phyloP scores from a whole-genome alignment of 169 alveolate genomes.

The Pseudocohnilembus persalinus region DNA sequence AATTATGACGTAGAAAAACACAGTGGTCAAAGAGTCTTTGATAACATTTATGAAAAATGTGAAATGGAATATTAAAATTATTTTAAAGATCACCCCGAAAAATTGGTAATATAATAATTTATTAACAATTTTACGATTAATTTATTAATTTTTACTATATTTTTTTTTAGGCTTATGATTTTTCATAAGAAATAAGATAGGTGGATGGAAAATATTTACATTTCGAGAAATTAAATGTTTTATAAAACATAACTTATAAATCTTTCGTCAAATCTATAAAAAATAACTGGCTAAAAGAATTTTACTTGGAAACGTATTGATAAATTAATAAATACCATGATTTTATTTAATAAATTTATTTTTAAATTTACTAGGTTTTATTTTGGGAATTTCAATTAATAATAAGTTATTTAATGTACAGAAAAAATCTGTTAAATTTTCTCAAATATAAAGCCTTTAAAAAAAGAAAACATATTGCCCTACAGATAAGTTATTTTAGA shows the following conservation, averaged over 20 bases:
- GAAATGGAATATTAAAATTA: not conserved
- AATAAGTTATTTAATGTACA: not conserved
- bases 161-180: not conserved
- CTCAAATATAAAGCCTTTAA: not conserved
- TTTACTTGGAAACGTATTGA: not conserved
- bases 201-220: not conserved
- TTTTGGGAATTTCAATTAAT: not conserved
- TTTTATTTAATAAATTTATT: too few relatives aligned
- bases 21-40: not conserved
- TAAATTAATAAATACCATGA: too few relatives aligned
- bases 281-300: not conserved
- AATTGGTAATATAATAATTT: not conserved
- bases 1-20: not conserved
- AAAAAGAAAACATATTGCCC: too few relatives aligned
- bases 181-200: not conserved
- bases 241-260: too few relatives aligned
- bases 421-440: not conserved
- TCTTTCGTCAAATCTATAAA: not conserved
- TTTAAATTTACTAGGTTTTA: not conserved
- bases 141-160: too few relatives aligned
- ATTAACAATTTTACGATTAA: too few relatives aligned
- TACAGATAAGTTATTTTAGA: not conserved
- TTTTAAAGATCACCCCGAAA: not conserved
- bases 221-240: not conserved
- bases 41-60: not conserved